Conservation (phyloP, 2,329 filamentous ascomycete genomes). For the Lachnellula occidentalis region DNA sequence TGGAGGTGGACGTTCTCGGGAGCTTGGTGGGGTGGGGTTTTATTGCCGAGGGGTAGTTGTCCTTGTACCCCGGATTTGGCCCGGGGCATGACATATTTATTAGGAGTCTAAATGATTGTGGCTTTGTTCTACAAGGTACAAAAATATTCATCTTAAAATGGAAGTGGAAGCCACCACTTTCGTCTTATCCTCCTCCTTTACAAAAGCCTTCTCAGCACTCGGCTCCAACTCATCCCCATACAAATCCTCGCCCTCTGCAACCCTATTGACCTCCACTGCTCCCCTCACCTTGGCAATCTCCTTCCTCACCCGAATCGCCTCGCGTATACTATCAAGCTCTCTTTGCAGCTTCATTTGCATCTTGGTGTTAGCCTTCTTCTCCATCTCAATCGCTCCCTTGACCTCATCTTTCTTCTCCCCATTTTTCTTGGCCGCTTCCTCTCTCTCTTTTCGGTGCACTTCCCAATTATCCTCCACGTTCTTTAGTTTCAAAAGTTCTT, state of each 20-base stretch:
- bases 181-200: neutral
- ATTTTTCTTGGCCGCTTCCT: neutral
- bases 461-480: constrained; percentile 3
- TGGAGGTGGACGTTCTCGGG: neutral
- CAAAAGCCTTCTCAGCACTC: constrained; percentile 3
- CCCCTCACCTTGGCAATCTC: constrained; percentile 17
- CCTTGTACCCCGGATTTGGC: too few relatives aligned
- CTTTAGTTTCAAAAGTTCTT: constrained; percentile 10
- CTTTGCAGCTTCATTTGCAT: constrained; percentile 11
- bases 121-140: too few relatives aligned
- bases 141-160: neutral
- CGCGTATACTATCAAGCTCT: constrained; percentile 10
- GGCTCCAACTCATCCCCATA: constrained; percentile 16
- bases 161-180: neutral
- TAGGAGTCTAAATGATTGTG: too few relatives aligned
- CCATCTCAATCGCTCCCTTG: neutral
- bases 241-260: constrained; percentile 15
- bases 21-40: too few relatives aligned
- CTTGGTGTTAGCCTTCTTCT: constrained; percentile 7
- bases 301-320: constrained; percentile 15
- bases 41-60: too few relatives aligned
- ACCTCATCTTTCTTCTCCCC: neutral
- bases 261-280: constrained; percentile 12
- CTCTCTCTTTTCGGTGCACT: neutral
- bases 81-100: too few relatives aligned